Base-by-base conservation (phyloP, 164 flowering plant genomes). In the Dillenia turbinata region DNA sequence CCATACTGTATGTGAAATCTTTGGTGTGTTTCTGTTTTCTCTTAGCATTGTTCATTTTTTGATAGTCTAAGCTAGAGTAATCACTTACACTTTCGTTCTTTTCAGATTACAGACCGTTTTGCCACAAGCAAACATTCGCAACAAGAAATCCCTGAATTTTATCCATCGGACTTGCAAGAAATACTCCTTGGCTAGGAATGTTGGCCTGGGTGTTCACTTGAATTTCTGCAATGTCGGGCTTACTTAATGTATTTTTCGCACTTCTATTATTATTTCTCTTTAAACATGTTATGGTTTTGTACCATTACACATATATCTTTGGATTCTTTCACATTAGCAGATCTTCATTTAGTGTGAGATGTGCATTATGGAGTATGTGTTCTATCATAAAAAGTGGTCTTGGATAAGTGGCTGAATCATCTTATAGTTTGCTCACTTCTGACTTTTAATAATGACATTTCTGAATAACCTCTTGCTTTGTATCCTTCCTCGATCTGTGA, bases 181-280 rank as follows among this genome's bases (percentile, higher is more conserved):
- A 22, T 47, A 46, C 60, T 13, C 50, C 66, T 49, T 56, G 52
- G 24, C 51, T 44, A 64, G 14, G 78, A 65, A 75, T 78, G 81
- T 44, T 45, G 58, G 61, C 67, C 60, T 58, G 71, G 66, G 52
- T 58, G 56, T 56, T 15, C 54, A 53, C 65, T 75, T 68, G 70
- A 75, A 61, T 22, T 62, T 59, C 50, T 71, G 66, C 72, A 57
- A 81, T 81, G 85, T 81, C 85, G 66, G 83, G 81, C 52, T 66
- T 81, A 65, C 75, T 79, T 51, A 78, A 79, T 76, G 83, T 79
- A 78, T 54, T 64, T 49, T 47, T 58, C 56, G 6, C 40, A 33
- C 65, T 66, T 59, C 53, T 54, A 66, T 65, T 33, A 6, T 8
- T 40, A 14, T 22, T 47, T 24, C 45, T 13, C 44, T 47, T 45